Evolutionary conservation across 257 asterid genomes (phyloP).

Genomic region (Echites panduratus): DNA sequence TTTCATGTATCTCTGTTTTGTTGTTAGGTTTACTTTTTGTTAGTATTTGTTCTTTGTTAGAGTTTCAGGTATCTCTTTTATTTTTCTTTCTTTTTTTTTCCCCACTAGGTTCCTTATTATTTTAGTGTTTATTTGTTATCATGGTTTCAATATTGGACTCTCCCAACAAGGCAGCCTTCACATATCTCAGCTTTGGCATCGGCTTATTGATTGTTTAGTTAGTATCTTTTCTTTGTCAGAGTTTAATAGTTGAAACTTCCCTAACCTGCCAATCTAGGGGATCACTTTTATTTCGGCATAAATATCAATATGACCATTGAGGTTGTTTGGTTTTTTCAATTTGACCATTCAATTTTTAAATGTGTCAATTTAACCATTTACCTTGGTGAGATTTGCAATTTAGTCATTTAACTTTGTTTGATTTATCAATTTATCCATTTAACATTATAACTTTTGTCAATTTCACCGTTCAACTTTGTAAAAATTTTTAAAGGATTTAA

Average conservation of each 20-base stretch:
- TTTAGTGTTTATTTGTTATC: neutral
- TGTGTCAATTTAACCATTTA: too few relatives aligned
- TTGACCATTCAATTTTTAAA: too few relatives aligned
- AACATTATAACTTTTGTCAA: too few relatives aligned
- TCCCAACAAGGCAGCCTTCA: neutral
- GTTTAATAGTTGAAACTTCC: neutral
- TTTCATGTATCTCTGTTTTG: neutral
- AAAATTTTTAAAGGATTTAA: too few relatives aligned
- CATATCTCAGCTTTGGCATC: neutral
- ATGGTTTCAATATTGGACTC: neutral
- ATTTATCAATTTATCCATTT: too few relatives aligned
- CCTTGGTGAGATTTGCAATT: too few relatives aligned
- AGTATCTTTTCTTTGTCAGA: neutral
- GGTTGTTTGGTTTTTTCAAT: too few relatives aligned
- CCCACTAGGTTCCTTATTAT: neutral
- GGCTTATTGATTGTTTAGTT: neutral
- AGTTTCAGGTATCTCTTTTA: neutral
- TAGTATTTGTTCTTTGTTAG: neutral
- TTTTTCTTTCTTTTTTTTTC: neutral
- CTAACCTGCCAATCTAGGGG: neutral
- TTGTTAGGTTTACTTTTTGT: neutral
- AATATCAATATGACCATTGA: too few relatives aligned
- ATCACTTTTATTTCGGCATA: neutral
- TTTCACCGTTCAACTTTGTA: too few relatives aligned
- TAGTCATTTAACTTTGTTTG: too few relatives aligned